Percentiles rank a stretch among this genome's conserved stretches.
These are phyloP conservation scores for Lasiosphaeris hirsuta DNA, from an alignment of 495 filamentous ascomycete genomes.

Conservation along the genomic window DNA sequence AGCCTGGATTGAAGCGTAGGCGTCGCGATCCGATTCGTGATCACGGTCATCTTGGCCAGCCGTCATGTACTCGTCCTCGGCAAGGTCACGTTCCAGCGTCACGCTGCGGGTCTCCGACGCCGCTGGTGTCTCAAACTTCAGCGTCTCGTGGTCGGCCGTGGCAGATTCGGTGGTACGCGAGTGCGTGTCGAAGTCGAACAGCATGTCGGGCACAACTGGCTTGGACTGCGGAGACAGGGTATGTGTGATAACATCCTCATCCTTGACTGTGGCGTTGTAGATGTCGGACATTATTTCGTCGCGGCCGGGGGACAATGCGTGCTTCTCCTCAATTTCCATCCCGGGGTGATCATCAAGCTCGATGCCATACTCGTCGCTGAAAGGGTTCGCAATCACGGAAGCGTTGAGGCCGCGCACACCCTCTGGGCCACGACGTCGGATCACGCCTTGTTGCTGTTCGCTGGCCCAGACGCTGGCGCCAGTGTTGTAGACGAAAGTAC, in stretches of 20 bases:
- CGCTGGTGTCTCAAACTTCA: background rate
- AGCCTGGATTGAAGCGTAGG: conserved; percentile 52
- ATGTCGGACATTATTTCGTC: conserved; percentile 50
- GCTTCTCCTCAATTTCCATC: conserved; percentile 22
- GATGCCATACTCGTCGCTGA: conserved; percentile 55
- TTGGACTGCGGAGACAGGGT: conserved; percentile 21
- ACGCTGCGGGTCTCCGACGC: conserved; percentile 6
- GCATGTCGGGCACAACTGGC: conserved; percentile 20
- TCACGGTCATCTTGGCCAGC: conserved; percentile 37
- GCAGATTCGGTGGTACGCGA: conserved; percentile 12
- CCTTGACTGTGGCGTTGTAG: conserved; percentile 48
- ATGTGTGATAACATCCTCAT: conserved; percentile 17
- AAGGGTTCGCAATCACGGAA: conserved; percentile 56
- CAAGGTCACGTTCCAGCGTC: conserved; percentile 35
- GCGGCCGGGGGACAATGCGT: conserved; percentile 36
- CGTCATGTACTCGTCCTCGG: conserved; percentile 44
- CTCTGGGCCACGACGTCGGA: conserved; percentile 45
- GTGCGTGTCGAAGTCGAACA: conserved; percentile 33
- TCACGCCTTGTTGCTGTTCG: conserved; percentile 32
- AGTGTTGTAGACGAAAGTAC: conserved; percentile 51
- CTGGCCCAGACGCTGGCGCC: conserved; percentile 34
- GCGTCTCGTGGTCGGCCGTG: conserved; percentile 10
- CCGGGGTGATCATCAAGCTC: conserved; percentile 41
- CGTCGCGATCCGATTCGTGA: conserved; percentile 18
- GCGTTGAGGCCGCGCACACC: conserved; percentile 51